Percentiles rank a stretch among this genome's conserved stretches.
Conservation (phyloP, 2,329 filamentous ascomycete species). For the Fonsecaea pedrosoi region DNA sequence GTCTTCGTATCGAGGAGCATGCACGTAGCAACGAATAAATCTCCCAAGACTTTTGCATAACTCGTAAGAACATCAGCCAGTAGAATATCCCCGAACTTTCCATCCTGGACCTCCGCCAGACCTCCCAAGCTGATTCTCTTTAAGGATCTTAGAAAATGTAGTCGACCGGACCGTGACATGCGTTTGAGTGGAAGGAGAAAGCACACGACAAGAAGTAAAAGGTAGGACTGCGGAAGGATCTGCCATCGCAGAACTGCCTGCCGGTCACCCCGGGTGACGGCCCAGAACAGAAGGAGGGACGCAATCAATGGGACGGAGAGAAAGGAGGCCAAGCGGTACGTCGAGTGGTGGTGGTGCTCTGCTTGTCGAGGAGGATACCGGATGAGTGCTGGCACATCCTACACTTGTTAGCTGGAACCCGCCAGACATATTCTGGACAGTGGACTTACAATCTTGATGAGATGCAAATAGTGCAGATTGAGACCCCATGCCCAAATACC, state of each 20-base stretch:
- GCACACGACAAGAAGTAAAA: conserved; percentile 72
- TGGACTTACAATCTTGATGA: conserved; percentile 71
- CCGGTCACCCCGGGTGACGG: conserved; percentile 73
- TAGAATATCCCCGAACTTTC: conserved; percentile 93
- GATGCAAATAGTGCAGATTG: conserved; percentile 85
- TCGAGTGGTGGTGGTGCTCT: conserved; percentile 76
- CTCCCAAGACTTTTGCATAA: conserved; percentile 89
- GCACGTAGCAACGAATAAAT: conserved; percentile 86
- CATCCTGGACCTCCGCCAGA: conserved; percentile 82
- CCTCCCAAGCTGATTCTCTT: conserved; percentile 83
- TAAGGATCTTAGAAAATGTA: conserved; percentile 76
- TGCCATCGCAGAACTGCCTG: conserved; percentile 77
- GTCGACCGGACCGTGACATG: conserved; percentile 72
- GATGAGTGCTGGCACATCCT: conserved; percentile 84
- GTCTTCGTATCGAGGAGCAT: conserved; percentile 80
- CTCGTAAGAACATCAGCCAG: conserved; percentile 93
- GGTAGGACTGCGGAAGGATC: conserved; percentile 84
- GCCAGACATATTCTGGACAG: background rate
- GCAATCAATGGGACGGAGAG: conserved; percentile 73
- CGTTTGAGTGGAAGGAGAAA: conserved; percentile 76
- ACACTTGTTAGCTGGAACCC: conserved; percentile 34
- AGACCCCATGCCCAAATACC: conserved; percentile 94
- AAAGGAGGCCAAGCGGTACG: conserved; percentile 82
- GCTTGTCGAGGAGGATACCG: conserved; percentile 80
- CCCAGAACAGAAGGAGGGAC: conserved; percentile 84